A percentile compares a stretch with the other conserved stretches of the same genome.
Evolutionary conservation across 441 rosid species (phyloP).

Genomic region (Populus trichocarpa): DNA sequence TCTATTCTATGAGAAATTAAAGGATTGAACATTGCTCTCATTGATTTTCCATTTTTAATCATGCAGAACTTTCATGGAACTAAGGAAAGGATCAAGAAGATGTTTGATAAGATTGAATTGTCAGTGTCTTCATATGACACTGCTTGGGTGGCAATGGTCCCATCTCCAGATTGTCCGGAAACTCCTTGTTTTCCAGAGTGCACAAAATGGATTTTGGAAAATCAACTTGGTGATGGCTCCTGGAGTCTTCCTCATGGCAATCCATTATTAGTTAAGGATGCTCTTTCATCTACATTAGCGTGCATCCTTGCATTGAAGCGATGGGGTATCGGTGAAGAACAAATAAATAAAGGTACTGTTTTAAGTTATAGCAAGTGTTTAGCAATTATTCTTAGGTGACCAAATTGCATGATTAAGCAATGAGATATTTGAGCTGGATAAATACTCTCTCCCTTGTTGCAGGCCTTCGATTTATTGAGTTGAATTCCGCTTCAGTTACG

Average conservation of each 20-base stretch:
- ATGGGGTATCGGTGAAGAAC: constrained; percentile 72
- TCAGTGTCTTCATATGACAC: constrained; percentile 80
- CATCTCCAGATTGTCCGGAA: constrained; percentile 42
- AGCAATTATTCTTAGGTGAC: neutral
- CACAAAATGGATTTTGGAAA: constrained; percentile 60
- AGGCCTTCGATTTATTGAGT: constrained; percentile 67
- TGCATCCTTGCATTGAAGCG: constrained; percentile 66
- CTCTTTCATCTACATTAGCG: constrained; percentile 70
- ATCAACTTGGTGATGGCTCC: constrained; percentile 74
- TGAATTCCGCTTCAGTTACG: constrained; percentile 45
- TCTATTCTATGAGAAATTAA: constrained; percentile 5
- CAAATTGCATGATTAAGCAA: neutral
- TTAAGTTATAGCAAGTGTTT: neutral
- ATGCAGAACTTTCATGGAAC: constrained; percentile 39
- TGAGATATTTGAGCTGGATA: constrained; percentile 3
- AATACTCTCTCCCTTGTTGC: constrained; percentile 19
- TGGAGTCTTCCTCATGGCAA: constrained; percentile 59
- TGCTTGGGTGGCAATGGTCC: constrained; percentile 92
- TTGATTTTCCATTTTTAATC: neutral
- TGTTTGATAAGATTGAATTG: constrained; percentile 58
- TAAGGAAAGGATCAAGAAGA: constrained; percentile 48
- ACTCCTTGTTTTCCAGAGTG: constrained; percentile 70
- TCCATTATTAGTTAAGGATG: constrained; percentile 51
- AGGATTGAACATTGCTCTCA: neutral
- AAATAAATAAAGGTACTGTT: constrained; percentile 49